A percentile compares a stretch with the other conserved stretches of the same genome.
Conservation (phyloP, 1,284 basidiomycete genomes). For the Hemileia vastatrix region DNA sequence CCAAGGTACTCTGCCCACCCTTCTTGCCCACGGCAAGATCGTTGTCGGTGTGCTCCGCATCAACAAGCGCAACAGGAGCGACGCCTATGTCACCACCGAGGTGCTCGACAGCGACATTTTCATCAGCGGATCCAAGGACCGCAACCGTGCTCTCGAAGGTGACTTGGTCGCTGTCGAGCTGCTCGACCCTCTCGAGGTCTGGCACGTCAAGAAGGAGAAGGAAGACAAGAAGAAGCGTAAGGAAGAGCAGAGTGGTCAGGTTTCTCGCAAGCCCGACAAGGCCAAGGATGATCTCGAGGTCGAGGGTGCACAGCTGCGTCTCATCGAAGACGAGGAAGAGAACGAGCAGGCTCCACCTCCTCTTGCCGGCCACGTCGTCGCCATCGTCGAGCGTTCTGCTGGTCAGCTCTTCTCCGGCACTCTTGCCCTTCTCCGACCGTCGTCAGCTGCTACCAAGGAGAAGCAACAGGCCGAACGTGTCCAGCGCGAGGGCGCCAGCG, state of each 20-base stretch:
- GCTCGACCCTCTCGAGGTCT: constrained; percentile 84
- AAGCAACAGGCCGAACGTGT: constrained; percentile 96
- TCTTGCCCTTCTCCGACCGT: constrained; percentile 84
- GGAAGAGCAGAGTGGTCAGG: too few relatives aligned
- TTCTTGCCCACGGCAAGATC: constrained; percentile 92
- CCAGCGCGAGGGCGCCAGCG: constrained; percentile 77
- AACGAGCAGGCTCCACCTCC: constrained; percentile 74
- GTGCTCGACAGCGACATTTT: constrained; percentile 97
- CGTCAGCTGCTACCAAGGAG: constrained; percentile 95
- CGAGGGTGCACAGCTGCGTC: constrained; percentile 87
- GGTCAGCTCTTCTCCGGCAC: constrained; percentile 97
- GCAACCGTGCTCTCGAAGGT: constrained; percentile 93
- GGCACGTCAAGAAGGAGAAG: constrained; percentile 99
- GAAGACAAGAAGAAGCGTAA: constrained; percentile 99
- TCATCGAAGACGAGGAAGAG: constrained; percentile 72
- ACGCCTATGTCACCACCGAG: constrained; percentile 98
- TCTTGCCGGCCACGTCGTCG: constrained; percentile 95
- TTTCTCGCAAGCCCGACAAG: constrained; percentile 96
- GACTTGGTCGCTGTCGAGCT: constrained; percentile 98
- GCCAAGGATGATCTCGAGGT: constrained; percentile 99
- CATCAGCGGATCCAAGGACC: constrained; percentile 77
- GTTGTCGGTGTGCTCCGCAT: constrained; percentile 94
- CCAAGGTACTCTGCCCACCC: constrained; percentile 87
- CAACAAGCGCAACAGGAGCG: constrained; percentile 95
- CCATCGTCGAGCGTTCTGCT: constrained; percentile 95